Evolutionary conservation across 805 yeast species (phyloP), one percentile per base, ranked within the genome.

Genomic region (Brettanomyces anomalus): DNA sequence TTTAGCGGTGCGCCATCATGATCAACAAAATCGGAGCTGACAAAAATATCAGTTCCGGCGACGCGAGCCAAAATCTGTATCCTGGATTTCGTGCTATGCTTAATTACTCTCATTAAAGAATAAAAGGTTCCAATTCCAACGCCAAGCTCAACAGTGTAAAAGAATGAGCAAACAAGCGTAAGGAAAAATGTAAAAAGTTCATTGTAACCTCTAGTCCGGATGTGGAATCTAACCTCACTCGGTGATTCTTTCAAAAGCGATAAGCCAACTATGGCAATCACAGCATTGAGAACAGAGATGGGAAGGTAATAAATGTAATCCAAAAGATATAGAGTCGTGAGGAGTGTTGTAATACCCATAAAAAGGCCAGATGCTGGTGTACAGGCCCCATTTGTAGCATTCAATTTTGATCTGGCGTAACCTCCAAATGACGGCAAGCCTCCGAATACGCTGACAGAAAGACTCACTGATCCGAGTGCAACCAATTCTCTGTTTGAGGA

Each of bases 351-450:
- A 2, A 76, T n/a, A 0, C 95, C 90, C 81, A 89, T 82, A 10
- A 85, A 74, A 4, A 79, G 77, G 0, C 95, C 95, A n/a, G 93
- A 75, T 57, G 81, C 67, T 10, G 89, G 89, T 0, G 96, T 85
- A 49, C 76, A 77, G 0, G 94, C 97, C 4, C 96, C 96, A 13
- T 88, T 78, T 41, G 87, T 66, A 1, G 89, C 83, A 64, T 90
- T 90, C 45, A 90, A 80, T 54, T 85, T 88, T 15, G 95, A 83
- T 54, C 97, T 73, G 2, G 96, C 97, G 56, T 89, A 90, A 0
- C 97, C 97, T 8, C 97, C 98, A 69, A 89, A 89, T 0, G 95
- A 77, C 0, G 98, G 97, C 14, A 90, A 65, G 0, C 88, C 83
- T 36, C 85, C 83, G 43, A 77, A 58, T 8, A 58, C 43, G 3